These are phyloP conservation scores for Yamadazyma dendronema DNA, from an alignment of 1,139 yeast species.

Conservation along the genomic window DNA sequence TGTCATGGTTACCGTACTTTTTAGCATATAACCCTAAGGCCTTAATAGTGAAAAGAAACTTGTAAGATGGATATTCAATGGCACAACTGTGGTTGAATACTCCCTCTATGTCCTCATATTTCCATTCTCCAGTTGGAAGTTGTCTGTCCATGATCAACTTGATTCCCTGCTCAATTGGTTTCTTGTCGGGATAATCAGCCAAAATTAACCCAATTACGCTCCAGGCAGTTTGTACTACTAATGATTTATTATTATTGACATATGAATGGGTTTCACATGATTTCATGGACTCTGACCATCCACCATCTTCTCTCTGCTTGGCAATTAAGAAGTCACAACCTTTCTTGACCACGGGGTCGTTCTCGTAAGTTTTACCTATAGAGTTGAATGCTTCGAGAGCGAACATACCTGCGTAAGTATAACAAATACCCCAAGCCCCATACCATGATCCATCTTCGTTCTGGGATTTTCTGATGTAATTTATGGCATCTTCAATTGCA, in stretches of 20 bases:
- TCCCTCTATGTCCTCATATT: constrained; percentile 85
- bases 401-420: constrained; percentile 96
- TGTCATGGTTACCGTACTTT: constrained; percentile 16
- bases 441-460: constrained; percentile 91
- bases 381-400: constrained; percentile 88
- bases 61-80: constrained; percentile 93
- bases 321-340: constrained; percentile 85
- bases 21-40: constrained; percentile 78
- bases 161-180: constrained; percentile 64
- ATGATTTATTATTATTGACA: constrained; percentile 56
- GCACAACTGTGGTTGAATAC: constrained; percentile 92
- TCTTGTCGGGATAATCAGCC: constrained; percentile 74
- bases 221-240: constrained; percentile 94
- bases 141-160: constrained; percentile 67
- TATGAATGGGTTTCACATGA: constrained; percentile 83
- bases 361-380: constrained; percentile 61
- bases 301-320: constrained; percentile 85
- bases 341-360: constrained; percentile 57
- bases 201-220: constrained; percentile 77
- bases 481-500: constrained; percentile 72
- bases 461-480: constrained; percentile 69
- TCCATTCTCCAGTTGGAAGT: constrained; percentile 77
- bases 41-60: constrained; percentile 85
- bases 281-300: constrained; percentile 93
- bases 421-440: constrained; percentile 98